phyloP scores from a whole-genome alignment of 2,329 filamentous ascomycete genomes.

The Alternaria sp. region DNA sequence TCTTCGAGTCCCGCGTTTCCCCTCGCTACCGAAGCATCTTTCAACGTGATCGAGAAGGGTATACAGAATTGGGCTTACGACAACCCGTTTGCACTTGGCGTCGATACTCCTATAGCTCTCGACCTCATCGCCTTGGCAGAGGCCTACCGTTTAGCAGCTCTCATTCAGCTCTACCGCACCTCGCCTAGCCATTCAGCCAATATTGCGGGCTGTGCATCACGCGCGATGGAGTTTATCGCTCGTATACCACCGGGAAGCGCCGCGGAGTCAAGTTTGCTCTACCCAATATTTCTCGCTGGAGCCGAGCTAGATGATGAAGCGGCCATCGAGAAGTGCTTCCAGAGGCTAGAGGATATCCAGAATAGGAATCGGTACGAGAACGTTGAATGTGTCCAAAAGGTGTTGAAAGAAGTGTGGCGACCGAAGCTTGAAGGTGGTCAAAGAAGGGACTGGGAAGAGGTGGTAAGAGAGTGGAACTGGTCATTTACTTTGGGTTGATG shows the following conservation, averaged over 20 bases:
- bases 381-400: constrained; percentile 40
- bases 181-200: constrained; percentile 32
- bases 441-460: constrained; percentile 44
- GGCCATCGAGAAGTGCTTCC: constrained; percentile 38
- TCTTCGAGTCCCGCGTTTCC: constrained; percentile 41
- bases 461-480: constrained; percentile 45
- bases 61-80: constrained; percentile 44
- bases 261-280: constrained; percentile 44
- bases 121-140: constrained; percentile 46
- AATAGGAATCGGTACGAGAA: constrained; percentile 46
- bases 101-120: constrained; percentile 41
- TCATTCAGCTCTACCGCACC: constrained; percentile 45
- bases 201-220: constrained; percentile 37
- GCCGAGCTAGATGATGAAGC: constrained; percentile 39
- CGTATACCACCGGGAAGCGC: constrained; percentile 44
- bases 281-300: constrained; percentile 46
- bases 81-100: constrained; percentile 36
- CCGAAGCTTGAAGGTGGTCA: constrained; percentile 35
- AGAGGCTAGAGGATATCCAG: constrained; percentile 40
- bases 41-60: constrained; percentile 38
- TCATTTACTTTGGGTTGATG: constrained; percentile 41
- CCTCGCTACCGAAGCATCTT: constrained; percentile 40
- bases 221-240: constrained; percentile 44
- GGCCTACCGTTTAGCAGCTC: constrained; percentile 41
- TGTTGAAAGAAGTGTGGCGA: constrained; percentile 45